These are phyloP conservation scores for Spiraea crenata DNA, from an alignment of 331 rosid genomes.

Conservation along the genomic window DNA sequence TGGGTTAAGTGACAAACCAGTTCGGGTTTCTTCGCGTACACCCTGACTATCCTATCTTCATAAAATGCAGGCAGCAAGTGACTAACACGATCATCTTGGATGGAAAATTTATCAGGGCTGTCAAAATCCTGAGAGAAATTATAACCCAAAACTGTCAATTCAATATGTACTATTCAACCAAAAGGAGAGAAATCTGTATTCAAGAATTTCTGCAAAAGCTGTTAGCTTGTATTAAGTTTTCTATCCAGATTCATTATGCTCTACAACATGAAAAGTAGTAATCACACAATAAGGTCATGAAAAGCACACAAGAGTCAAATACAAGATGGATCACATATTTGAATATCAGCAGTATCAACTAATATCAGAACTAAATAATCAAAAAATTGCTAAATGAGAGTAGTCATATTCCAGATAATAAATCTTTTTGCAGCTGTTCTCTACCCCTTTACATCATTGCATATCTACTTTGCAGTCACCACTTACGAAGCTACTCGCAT, in stretches of 20 bases:
- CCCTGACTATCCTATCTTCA: constrained; percentile 63
- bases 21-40: constrained; percentile 57
- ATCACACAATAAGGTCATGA: too few species aligned
- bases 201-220: neutral
- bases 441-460: constrained; percentile 3
- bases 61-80: constrained; percentile 56
- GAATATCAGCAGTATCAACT: neutral
- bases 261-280: too few species aligned
- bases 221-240: too few species aligned
- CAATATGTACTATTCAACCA: neutral
- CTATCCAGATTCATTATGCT: too few species aligned
- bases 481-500: constrained; percentile 7
- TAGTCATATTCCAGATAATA: constrained; percentile 8
- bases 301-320: too few species aligned
- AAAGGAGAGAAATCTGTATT: neutral
- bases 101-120: constrained; percentile 34
- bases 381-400: constrained; percentile 4
- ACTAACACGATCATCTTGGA: constrained; percentile 47
- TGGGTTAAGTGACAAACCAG: constrained; percentile 38
- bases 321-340: neutral
- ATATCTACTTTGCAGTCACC: constrained; percentile 11
- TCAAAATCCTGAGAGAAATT: constrained; percentile 46
- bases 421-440: neutral
- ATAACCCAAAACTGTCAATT: constrained; percentile 16
- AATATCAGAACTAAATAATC: neutral